Conservation (phyloP, 2,329 filamentous ascomycete genomes). For the Leptographium galeiforme region DNA sequence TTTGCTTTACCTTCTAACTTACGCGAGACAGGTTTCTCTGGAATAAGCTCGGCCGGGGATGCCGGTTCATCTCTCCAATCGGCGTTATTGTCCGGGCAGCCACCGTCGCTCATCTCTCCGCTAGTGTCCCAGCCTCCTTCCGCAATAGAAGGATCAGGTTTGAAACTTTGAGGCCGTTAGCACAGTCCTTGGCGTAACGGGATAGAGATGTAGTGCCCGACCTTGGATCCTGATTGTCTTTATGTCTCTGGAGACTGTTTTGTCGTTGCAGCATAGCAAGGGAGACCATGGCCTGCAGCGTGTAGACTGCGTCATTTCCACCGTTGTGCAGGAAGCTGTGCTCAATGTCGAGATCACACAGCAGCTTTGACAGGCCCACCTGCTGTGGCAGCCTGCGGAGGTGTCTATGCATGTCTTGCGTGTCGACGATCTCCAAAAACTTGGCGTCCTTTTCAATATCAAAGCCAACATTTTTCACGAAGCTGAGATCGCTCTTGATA, state of each 20-base stretch:
- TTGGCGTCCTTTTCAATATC: conserved; percentile 38
- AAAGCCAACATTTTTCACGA: conserved; percentile 52
- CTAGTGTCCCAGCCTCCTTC: conserved; percentile 18
- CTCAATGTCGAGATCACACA: conserved; percentile 49
- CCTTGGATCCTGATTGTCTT: background rate
- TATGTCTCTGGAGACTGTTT: conserved; percentile 12
- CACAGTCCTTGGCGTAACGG: too few species aligned
- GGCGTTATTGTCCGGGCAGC: background rate
- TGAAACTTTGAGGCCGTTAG: background rate
- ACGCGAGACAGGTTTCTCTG: background rate
- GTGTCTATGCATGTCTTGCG: conserved; percentile 54
- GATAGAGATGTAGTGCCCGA: background rate
- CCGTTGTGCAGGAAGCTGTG: conserved; percentile 68
- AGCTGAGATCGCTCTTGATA: conserved; percentile 50
- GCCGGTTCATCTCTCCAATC: background rate
- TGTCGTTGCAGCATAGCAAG: conserved; percentile 31
- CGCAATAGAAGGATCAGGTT: background rate
- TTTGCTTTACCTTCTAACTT: background rate
- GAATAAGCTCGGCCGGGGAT: background rate
- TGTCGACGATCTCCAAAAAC: conserved; percentile 58
- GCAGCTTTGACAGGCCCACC: conserved; percentile 44
- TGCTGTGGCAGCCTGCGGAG: conserved; percentile 39
- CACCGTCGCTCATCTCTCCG: conserved; percentile 20
- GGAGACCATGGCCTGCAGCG: conserved; percentile 57
- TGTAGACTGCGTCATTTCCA: conserved; percentile 75